These are phyloP conservation scores for Rosellinia necatrix DNA, from an alignment of 2,329 filamentous ascomycete genomes.

Conservation along the genomic window DNA sequence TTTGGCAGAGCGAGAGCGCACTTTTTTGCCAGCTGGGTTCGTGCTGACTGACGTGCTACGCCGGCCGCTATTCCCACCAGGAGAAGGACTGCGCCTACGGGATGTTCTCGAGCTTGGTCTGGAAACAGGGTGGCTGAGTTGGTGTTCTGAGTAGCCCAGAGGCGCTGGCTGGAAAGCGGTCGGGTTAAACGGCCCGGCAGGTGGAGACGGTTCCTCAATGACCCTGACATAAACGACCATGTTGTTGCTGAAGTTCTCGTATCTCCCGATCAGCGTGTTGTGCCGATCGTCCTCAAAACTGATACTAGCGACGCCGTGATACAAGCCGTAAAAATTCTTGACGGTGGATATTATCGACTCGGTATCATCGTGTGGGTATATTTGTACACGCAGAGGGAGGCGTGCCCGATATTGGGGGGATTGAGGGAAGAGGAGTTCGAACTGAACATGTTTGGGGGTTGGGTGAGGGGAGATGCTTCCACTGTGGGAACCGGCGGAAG, in stretches of 20 bases:
- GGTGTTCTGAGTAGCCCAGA: slow-evolving; percentile 52
- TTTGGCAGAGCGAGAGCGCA: slow-evolving; percentile 71
- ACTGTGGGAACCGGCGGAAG: slow-evolving; percentile 47
- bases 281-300: slow-evolving; percentile 92
- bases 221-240: slow-evolving; percentile 94
- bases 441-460: slow-evolving; percentile 75
- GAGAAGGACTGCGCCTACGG: slow-evolving; percentile 79
- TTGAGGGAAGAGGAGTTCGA: slow-evolving; percentile 74
- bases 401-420: slow-evolving; percentile 72
- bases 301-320: slow-evolving; percentile 81
- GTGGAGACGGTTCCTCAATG: slow-evolving; percentile 62
- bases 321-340: slow-evolving; percentile 98
- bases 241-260: slow-evolving; percentile 92
- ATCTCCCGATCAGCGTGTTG: slow-evolving; percentile 90
- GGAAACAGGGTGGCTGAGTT: slow-evolving; percentile 65
- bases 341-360: slow-evolving; percentile 98
- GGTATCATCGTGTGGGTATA: slow-evolving; percentile 93
- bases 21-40: slow-evolving; percentile 63
- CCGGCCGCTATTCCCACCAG: slow-evolving; percentile 67
- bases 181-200: slow-evolving; percentile 54
- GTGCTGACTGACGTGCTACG: slow-evolving; percentile 75
- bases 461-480: slow-evolving; percentile 53
- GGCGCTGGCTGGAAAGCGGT: slow-evolving; percentile 58
- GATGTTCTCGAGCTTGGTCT: slow-evolving; percentile 73
- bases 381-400: slow-evolving; percentile 84